phyloP scores from a whole-genome alignment of 306 rosid genomes.

The Fagus crenata region DNA sequence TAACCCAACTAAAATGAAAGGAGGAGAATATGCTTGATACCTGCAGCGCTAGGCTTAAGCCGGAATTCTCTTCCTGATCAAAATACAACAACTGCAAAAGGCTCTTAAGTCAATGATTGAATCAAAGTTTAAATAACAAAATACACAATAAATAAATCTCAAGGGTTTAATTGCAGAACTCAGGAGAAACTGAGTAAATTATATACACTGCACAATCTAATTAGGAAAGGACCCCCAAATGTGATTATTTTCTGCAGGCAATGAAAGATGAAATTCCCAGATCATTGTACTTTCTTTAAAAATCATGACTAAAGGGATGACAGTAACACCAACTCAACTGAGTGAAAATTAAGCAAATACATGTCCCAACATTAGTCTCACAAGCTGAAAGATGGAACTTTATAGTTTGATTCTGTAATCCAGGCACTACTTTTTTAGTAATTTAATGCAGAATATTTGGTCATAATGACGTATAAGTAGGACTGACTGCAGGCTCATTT shows the following conservation, averaged over 20 bases:
- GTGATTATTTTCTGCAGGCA: background rate
- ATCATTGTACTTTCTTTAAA: background rate
- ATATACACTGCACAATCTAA: background rate
- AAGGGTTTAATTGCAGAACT: background rate
- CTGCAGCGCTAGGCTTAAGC: slow-evolving; percentile 94
- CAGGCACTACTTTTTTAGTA: background rate
- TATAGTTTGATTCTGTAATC: background rate
- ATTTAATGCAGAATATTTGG: background rate
- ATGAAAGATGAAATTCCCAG: background rate
- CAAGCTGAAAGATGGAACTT: background rate
- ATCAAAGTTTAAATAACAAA: background rate
- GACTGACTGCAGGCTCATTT: background rate
- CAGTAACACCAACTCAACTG: background rate
- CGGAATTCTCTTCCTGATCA: slow-evolving; percentile 81
- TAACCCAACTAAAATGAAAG: slow-evolving; percentile 8
- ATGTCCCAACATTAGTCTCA: background rate
- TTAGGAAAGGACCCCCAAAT: background rate
- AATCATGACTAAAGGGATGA: background rate
- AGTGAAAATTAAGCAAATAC: background rate
- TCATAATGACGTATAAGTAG: background rate
- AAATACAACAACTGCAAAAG: slow-evolving; percentile 73
- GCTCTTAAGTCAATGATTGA: background rate
- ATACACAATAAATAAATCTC: background rate
- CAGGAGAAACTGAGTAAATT: background rate
- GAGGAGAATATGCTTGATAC: slow-evolving; percentile 42